A percentile compares a stretch with the other conserved stretches of the same genome.
Evolutionary conservation across 345 rosid genomes (phyloP).

Genomic region (Xanthoceras sorbifolium): DNA sequence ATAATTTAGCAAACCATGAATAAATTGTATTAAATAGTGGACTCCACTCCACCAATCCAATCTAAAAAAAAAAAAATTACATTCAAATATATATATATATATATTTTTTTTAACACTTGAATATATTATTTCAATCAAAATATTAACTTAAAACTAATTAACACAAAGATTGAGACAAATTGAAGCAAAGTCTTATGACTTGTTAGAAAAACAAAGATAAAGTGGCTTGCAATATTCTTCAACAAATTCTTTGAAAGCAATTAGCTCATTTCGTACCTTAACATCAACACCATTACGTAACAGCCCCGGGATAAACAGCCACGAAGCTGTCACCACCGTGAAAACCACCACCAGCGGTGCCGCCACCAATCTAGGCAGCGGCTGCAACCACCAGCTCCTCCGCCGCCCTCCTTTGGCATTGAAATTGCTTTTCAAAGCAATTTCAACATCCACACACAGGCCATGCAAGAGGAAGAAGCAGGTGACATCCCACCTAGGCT

Average conservation of each 20-base stretch:
- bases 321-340: slow-evolving; percentile 2
- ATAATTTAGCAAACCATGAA: too few relatives aligned
- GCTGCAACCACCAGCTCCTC: too few relatives aligned
- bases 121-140: too few relatives aligned
- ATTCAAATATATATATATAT: too few relatives aligned
- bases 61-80: too few relatives aligned
- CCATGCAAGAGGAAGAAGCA: slow-evolving; percentile 61
- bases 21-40: too few relatives aligned
- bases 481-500: slow-evolving; percentile 51
- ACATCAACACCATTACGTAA: slow-evolving; percentile 9
- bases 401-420: slow-evolving; percentile 10
- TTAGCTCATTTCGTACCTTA: slow-evolving; percentile 23
- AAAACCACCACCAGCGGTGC: slow-evolving; percentile 20
- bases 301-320: slow-evolving; percentile 33
- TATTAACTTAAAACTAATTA: too few relatives aligned
- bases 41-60: too few relatives aligned
- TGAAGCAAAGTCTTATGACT: too few relatives aligned
- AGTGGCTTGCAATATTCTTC: not conserved
- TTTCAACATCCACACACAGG: slow-evolving; percentile 32
- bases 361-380: slow-evolving; percentile 21
- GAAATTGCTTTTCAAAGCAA: slow-evolving; percentile 41
- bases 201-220: not conserved
- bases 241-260: slow-evolving; percentile 7
- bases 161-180: not conserved
- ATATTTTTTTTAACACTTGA: too few relatives aligned